Base-by-base conservation (phyloP, 441 rosid species). In the Aquilaria agallochum region DNA sequence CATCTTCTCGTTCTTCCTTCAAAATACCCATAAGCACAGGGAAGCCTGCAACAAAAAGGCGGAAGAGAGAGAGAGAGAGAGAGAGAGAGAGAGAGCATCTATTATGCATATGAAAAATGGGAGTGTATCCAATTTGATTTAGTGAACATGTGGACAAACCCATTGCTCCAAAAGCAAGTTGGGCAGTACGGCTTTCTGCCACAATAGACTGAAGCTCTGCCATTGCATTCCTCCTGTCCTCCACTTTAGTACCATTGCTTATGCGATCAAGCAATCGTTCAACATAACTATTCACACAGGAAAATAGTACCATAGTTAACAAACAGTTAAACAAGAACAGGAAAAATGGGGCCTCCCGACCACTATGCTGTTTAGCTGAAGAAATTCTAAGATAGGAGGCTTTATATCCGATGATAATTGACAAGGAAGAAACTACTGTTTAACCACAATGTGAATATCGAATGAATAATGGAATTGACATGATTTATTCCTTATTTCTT, bases 171-270 rank as follows among this genome's bases (percentile, higher is more conserved):
- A 91, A 88, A 56, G 96, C 92, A 57, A 91, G 80, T 61, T 91
- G 94, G 13, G 89, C 88, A 69, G 84, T 82, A 75, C 63, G 80
- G 74, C 87, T 88, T 76, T 88, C 97, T 9, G 86, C 88, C 3
- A 88, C 96, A 47, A 86, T 78, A 66, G 96, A 82, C 78, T 88
- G 97, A 62, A 91, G 94, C 71, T 91, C 94, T 27, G 78, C 69
- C 62, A 88, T 78, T 55, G 97, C 91, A 60, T 66, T 76, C 71
- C 96, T 86, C 65, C 97, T 80, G 73, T 91, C 96, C 60, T 91
- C 94, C 46, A 96, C 83, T 49, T 88, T 72, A 11, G 67, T 78
- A 64, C 94, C 92, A 64, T 80, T 91, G 83, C 87, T 88, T 60
- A 91, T 84, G 45, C 94, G 90, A 62, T 88, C 89, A 5, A 91